These are phyloP conservation scores for Acanthamoeba healyi DNA, from an alignment of 208 protist species.

Conservation along the genomic window DNA sequence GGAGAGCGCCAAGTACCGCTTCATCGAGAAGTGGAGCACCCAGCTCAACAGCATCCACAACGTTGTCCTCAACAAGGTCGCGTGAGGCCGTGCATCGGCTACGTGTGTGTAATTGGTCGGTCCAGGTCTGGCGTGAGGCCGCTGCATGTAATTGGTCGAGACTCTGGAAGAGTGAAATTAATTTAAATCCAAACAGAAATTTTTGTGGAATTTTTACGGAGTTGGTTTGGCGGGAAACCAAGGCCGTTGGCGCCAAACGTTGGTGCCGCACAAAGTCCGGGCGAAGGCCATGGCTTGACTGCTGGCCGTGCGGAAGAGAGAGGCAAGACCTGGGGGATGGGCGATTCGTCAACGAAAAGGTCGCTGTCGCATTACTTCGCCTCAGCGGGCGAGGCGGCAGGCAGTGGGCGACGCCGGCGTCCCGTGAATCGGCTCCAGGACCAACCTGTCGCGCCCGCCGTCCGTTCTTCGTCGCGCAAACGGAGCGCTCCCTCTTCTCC, in stretches of 20 bases:
- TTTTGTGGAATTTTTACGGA: background rate
- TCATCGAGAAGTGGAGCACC: conserved; percentile 82
- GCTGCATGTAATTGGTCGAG: no score
- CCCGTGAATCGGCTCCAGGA: background rate
- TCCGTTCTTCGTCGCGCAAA: background rate
- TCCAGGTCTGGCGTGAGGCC: no score
- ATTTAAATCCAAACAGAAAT: no score
- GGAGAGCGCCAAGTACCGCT: conserved; percentile 80
- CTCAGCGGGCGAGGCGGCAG: background rate
- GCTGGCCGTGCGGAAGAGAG: background rate
- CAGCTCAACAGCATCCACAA: conserved; percentile 79
- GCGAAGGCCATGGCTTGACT: background rate
- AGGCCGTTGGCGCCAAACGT: background rate
- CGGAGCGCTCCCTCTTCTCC: background rate
- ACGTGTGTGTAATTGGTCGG: no score
- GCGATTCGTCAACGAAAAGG: background rate
- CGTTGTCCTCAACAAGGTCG: conserved; percentile 76
- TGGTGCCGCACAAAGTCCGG: background rate
- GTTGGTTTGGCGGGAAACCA: background rate
- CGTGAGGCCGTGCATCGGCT: no score
- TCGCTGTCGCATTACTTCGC: background rate
- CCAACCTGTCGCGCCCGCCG: background rate
- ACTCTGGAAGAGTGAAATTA: no score
- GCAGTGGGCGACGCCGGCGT: background rate
- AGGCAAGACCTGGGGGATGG: background rate